Evolutionary conservation across 108 stramenopile genomes (phyloP), one percentile per base, ranked within the genome.

Genomic region (Nitzschia palea): DNA sequence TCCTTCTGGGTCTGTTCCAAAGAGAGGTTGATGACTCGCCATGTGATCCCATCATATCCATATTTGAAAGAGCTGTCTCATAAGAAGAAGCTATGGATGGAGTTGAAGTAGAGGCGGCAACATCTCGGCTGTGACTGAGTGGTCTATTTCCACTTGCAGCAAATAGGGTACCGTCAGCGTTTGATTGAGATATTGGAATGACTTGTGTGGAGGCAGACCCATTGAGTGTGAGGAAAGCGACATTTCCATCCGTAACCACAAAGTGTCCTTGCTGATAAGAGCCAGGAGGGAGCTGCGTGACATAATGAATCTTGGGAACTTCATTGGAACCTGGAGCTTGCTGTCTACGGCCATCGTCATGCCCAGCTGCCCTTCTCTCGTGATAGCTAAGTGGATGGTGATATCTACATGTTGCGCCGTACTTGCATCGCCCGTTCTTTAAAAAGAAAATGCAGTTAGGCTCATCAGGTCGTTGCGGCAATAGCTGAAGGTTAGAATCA

Each of bases 401-500:
- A 62, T 93, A 96, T 44, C 93, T 83, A 65, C 95, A 96, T 0
- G 91, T 91, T 34, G 86, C 80, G 25, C 95, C 95, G 63, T 91
- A 96, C 76, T 91, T 94, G 77, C 95, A 96, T 8, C 88, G 64
- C 8, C 91, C 95, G 68, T 93, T 91, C 62, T 90, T 83, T 34
- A 93, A 55, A 65, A 91, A 96, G 65, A 87, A 94, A 50, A 90
- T 88, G 67, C 95, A 96, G 67, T 94, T 86, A 9, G 89, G 89
- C 77, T 94, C 93, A 50, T 76, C 84, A 1, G 89, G 92, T 36
- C 92, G 71, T 65, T 91, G 91, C 0, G 95, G 95, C 14, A 93
- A 76, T 31, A 76, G 67, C 59, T 73, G 73, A 27, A 69, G 79
- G 51, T 34, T 55, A 14, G 73, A 47, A 44, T 74, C 67, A 23